Conservation (phyloP, 192 early-diverging fungal genomes). For the Backusella westeae region DNA sequence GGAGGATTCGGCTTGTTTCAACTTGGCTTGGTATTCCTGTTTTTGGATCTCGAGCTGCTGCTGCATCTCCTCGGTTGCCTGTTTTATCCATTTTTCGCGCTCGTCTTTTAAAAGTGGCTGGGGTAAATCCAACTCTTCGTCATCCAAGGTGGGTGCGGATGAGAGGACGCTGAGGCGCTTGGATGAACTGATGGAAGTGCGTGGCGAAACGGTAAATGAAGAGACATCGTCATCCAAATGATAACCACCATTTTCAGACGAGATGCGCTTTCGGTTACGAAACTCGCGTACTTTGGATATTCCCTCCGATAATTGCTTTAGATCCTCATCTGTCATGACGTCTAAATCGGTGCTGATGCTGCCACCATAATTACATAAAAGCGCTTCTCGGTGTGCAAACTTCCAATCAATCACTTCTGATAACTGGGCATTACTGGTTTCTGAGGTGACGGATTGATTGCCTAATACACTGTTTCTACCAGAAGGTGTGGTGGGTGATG, state of each 20-base stretch:
- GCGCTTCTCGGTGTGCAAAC: conserved; percentile 68
- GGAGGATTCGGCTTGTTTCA: conserved; percentile 41
- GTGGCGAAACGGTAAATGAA: conserved; percentile 1
- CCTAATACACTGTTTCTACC: conserved; percentile 3
- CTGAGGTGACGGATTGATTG: conserved; percentile 22
- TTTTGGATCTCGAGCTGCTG: conserved; percentile 45
- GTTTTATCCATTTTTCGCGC: conserved; percentile 37
- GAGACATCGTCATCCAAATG: conserved; percentile 27
- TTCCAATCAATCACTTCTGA: conserved; percentile 66
- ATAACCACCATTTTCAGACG: conserved; percentile 22
- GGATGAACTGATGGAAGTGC: conserved; percentile 9
- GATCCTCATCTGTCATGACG: conserved; percentile 51
- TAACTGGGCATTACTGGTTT: conserved; percentile 30
- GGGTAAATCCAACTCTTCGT: background rate
- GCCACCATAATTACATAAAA: conserved; percentile 37
- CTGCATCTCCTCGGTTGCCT: conserved; percentile 52
- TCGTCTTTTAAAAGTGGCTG: conserved; percentile 11
- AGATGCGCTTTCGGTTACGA: conserved; percentile 39
- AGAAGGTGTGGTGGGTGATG: background rate
- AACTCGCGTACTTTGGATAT: conserved; percentile 45
- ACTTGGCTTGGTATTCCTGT: conserved; percentile 51
- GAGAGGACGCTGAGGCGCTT: background rate
- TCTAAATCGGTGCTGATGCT: conserved; percentile 36
- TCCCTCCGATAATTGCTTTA: conserved; percentile 52
- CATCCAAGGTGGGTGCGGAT: background rate